Base-by-base conservation (phyloP, 108 stramenopile species). In the Cyclotella atomus region DNA sequence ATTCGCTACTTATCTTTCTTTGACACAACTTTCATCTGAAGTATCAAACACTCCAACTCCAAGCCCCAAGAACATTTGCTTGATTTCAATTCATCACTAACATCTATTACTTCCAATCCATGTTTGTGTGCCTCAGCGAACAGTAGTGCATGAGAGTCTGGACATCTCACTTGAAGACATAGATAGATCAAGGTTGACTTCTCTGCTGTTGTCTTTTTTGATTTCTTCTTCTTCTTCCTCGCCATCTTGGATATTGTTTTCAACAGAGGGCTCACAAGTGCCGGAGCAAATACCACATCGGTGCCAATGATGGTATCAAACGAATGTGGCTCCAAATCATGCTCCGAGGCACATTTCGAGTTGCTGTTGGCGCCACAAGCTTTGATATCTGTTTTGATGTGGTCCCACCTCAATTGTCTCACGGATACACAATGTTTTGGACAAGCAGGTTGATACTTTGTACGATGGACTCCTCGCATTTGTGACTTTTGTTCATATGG, bases 261-360 rank as follows among this genome's bases (percentile, higher is more conserved):
- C 35, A 88, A 69, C 21, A 91, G 55, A 9, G 91, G 91, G 19
- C 64, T 28, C 0, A 91, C 91, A 52, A 91, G 75, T 24, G 61
- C 17, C 2, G 84, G 84, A 10, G 87, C 70, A 81, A 91, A 91
- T 3, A 91, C 77, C 19, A 91, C 91, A 73, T 91, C 91, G 4
- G 91, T 91, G 20, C 88, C 91, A 9, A 91, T 75, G 59, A 91
- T 88, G 20, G 85, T 88, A 77, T 91, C 91, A 52, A 88, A 77
- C 5, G 84, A 79, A 74, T 85, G 74, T 3, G 85, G 65, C 16
- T 79, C 32, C 19, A 88, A 59, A 19, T 78, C 36, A 47, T 74
- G 34, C 19, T 38, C 19, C 3, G 27, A 29, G 9, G 27, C 10
- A 28, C 29, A 20, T 20, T 1, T 16, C 5, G 34, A 2, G 54